These are phyloP conservation scores for Knoxia roxburghii DNA, from an alignment of 257 asterid genomes.

Conservation along the genomic window DNA sequence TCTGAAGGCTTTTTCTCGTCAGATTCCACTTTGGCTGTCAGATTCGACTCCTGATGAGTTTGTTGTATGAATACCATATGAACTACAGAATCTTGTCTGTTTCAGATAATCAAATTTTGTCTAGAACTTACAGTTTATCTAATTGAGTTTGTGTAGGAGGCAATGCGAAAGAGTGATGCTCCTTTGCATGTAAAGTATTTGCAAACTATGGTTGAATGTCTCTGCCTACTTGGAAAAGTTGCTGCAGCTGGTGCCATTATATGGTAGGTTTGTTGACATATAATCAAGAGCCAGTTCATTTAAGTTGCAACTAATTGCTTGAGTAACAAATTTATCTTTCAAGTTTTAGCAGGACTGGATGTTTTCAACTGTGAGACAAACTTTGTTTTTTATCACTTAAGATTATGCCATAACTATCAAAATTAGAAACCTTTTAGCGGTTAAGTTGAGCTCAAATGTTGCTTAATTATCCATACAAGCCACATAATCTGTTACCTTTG, in stretches of 20 bases:
- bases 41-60: slow-evolving; percentile 96
- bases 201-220: slow-evolving; percentile 96
- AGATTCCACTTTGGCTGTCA: slow-evolving; percentile 81
- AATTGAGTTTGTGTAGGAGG: slow-evolving; percentile 58
- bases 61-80: slow-evolving; percentile 61
- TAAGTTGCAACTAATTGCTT: background rate
- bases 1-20: slow-evolving; percentile 47
- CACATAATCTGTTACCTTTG: background rate
- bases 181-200: slow-evolving; percentile 86
- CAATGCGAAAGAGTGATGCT: slow-evolving; percentile 83
- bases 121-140: slow-evolving; percentile 21
- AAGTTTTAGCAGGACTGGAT: background rate
- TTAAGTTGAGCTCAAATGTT: background rate
- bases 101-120: slow-evolving; percentile 18
- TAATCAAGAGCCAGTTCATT: slow-evolving; percentile 9
- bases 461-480: background rate
- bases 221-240: slow-evolving; percentile 96
- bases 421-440: background rate
- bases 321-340: background rate
- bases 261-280: slow-evolving; percentile 54
- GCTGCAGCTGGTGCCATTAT: slow-evolving; percentile 98
- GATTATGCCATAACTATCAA: background rate
- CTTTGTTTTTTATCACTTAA: background rate
- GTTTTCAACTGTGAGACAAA: background rate
- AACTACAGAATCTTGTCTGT: slow-evolving; percentile 22